Percentiles rank a stretch among this genome's conserved stretches.
Conservation (phyloP, 1,284 basidiomycete genomes). For the Ceratobasidium sp. region DNA sequence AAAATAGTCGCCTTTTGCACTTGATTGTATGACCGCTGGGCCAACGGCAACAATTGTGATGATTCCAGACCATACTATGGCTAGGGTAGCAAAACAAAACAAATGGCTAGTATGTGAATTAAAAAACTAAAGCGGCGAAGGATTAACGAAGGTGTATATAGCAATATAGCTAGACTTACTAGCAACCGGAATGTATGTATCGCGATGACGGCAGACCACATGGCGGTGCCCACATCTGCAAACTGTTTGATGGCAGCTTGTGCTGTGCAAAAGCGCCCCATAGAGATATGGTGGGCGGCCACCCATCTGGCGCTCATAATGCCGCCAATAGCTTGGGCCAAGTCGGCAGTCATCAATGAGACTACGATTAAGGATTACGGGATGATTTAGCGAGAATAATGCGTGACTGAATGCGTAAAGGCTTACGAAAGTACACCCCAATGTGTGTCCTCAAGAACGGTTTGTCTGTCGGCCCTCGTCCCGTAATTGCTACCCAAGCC, state of each 20-base stretch:
- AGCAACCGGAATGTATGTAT: conserved; percentile 27
- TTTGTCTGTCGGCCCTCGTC: conserved; percentile 24
- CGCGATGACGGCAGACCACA: conserved; percentile 55
- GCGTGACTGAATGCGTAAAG: neutral
- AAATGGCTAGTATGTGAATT: conserved; percentile 21
- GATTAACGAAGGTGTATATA: conserved; percentile 45
- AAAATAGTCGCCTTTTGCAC: conserved; percentile 48
- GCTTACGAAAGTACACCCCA: conserved; percentile 31
- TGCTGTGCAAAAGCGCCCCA: conserved; percentile 53
- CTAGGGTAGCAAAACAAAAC: conserved; percentile 47
- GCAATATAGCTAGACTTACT: neutral
- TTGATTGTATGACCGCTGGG: conserved; percentile 48
- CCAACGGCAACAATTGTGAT: conserved; percentile 54
- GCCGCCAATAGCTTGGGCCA: conserved; percentile 55
- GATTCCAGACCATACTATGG: conserved; percentile 55
- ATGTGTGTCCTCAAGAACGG: conserved; percentile 34
- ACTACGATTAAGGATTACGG: conserved; percentile 41
- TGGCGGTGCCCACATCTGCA: conserved; percentile 57
- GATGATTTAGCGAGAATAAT: neutral
- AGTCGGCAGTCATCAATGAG: conserved; percentile 55
- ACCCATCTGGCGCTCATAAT: conserved; percentile 56
- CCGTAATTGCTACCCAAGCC: conserved; percentile 31
- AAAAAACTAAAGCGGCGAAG: conserved; percentile 9
- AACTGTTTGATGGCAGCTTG: conserved; percentile 58
- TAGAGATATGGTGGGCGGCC: conserved; percentile 51